Evolutionary conservation across 164 flowering plant genomes (phyloP).

Genomic region (Amborella trichopoda): DNA sequence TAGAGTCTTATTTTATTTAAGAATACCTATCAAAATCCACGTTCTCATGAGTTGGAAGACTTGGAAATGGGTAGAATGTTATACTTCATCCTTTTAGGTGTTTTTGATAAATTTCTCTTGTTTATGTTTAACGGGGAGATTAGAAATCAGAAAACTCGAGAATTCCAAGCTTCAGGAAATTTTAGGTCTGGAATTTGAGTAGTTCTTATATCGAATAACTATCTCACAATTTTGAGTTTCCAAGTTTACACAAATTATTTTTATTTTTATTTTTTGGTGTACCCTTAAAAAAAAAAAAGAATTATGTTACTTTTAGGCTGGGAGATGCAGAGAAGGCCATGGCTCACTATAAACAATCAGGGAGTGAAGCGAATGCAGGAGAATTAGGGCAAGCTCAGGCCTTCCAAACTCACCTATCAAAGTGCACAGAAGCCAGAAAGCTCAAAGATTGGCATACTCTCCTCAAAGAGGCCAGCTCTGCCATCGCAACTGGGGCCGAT

Average conservation of each 20-base stretch:
- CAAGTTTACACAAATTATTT: background rate
- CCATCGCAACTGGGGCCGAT: constrained; percentile 59
- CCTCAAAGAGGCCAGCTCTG: constrained; percentile 38
- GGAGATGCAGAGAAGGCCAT: constrained; percentile 71
- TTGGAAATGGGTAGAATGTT: too few species aligned
- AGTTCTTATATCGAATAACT: background rate
- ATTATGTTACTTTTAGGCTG: constrained; percentile 32
- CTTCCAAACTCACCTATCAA: constrained; percentile 26
- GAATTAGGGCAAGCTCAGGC: constrained; percentile 34
- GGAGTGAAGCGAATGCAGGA: constrained; percentile 16
- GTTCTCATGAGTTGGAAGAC: too few species aligned
- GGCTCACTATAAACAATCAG: constrained; percentile 43
- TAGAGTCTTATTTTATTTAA: too few species aligned
- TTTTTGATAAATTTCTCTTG: too few species aligned
- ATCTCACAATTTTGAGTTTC: background rate
- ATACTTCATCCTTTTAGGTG: too few species aligned
- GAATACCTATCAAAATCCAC: too few species aligned
- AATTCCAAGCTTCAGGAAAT: background rate
- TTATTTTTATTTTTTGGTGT: background rate
- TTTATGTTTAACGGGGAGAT: background rate
- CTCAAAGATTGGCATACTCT: constrained; percentile 39
- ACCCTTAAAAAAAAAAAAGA: too few species aligned
- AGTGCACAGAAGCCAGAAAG: constrained; percentile 39
- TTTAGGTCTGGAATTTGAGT: background rate
- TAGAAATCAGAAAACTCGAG: background rate